A percentile compares a stretch with the other conserved stretches of the same genome.
Conservation (phyloP, 306 rosid species). For the Dalbergia cultrata region DNA sequence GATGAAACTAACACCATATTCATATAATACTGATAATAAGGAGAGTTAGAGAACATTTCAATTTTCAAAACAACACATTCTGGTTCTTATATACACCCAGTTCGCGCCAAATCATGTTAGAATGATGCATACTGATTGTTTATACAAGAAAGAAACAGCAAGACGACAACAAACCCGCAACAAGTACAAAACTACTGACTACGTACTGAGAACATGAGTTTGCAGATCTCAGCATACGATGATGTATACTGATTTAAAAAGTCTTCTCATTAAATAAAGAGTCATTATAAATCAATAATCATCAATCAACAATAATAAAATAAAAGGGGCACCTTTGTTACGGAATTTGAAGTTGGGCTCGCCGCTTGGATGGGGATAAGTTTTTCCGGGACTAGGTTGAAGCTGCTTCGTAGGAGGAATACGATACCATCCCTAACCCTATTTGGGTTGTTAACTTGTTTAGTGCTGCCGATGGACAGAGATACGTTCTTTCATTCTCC, state of each 20-base stretch:
- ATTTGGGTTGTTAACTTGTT: constrained; percentile 26
- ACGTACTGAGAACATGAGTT: too few relatives aligned
- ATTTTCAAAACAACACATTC: background rate
- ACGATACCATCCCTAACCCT: constrained; percentile 27
- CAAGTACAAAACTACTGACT: too few relatives aligned
- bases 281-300: background rate
- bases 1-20: background rate
- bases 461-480: too few relatives aligned
- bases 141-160: too few relatives aligned
- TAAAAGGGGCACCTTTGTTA: constrained; percentile 48
- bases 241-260: background rate
- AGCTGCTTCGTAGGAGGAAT: constrained; percentile 45
- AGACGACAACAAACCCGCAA: too few relatives aligned
- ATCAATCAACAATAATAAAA: background rate
- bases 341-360: constrained; percentile 30
- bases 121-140: background rate
- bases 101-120: background rate
- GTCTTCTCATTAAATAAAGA: background rate
- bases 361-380: constrained; percentile 51
- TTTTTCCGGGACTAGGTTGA: constrained; percentile 63
- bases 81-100: background rate
- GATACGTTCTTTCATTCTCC: too few relatives aligned
- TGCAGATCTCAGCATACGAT: too few relatives aligned
- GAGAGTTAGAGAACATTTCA: constrained; percentile 5
- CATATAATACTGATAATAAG: too few relatives aligned